Percentiles rank a stretch among this genome's conserved stretches.
phyloP scores from a whole-genome alignment of 176 grass and related monocot genomes.

The Aegilops sharonensis region DNA sequence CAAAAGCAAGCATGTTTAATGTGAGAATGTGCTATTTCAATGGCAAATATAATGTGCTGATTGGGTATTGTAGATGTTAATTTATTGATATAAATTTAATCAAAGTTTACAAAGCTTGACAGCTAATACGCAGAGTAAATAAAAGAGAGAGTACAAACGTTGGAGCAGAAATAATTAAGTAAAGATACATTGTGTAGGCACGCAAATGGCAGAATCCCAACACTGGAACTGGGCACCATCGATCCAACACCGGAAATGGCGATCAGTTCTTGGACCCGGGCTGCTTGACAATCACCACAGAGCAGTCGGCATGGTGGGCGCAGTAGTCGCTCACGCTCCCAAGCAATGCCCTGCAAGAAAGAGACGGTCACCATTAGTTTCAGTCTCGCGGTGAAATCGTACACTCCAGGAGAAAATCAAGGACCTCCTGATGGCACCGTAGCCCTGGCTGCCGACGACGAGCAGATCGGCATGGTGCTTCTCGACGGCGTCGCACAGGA shows the following conservation, averaged over 20 bases:
- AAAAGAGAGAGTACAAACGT: neutral
- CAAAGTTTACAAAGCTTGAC: neutral
- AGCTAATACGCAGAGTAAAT: neutral
- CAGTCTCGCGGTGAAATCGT: too few species aligned
- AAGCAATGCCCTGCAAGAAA: slow-evolving; percentile 43
- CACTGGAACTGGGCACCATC: neutral
- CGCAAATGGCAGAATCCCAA: neutral
- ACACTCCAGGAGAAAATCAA: neutral
- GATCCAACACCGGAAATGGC: neutral
- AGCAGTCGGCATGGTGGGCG: slow-evolving; percentile 59
- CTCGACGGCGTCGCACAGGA: slow-evolving; percentile 53
- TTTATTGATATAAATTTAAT: neutral
- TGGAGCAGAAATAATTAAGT: neutral
- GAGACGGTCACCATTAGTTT: neutral
- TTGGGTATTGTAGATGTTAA: neutral
- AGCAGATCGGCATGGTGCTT: slow-evolving; percentile 53
- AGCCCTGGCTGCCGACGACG: slow-evolving; percentile 61
- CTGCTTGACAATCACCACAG: slow-evolving; percentile 70
- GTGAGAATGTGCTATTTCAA: neutral
- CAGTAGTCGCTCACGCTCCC: slow-evolving; percentile 88
- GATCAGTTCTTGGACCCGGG: slow-evolving; percentile 33
- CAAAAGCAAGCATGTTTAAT: neutral
- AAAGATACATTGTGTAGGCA: neutral
- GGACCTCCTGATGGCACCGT: slow-evolving; percentile 64
- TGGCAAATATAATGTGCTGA: neutral